Base-by-base conservation (phyloP, 257 asterid species). In the Plantago ovata region DNA sequence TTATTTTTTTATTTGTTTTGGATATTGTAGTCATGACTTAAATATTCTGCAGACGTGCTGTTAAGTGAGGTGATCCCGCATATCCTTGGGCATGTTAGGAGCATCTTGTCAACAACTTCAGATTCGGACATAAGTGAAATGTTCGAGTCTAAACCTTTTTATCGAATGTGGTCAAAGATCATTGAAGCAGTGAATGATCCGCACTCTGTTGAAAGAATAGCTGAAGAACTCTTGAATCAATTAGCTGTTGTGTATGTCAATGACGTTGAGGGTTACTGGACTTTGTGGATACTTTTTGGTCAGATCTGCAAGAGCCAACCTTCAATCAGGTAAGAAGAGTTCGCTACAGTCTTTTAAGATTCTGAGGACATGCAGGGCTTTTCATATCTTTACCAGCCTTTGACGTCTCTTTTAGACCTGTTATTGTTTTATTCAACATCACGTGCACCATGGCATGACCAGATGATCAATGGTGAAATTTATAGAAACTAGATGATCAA, bases 211-310 rank as follows among this genome's bases (percentile, higher is more conserved):
- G 97, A 89, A 83, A 84, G 91, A 75, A 75, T 93, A 68, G 84
- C 95, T 52, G 98, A 89, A 78, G 95, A 77, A 60, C 81, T 89
- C 58, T 75, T 93, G 81, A 79, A 68, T 65, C 91, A 86, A 61
- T 66, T 93, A 69, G 87, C 94, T 41, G 68, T 68, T 55, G 82
- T 72, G 70, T 71, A 78, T 75, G 80, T 72, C 20, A 75, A 60
- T 49, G 91, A 79, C 62, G 75, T 69, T 43, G 97, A 93, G 81
- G 94, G 89, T 65, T 78, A 89, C 81, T 93, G 97, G 97, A 79
- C 77, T 73, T 75, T 93, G 76, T 84, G 93, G 91, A 58, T 84
- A 59, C 79, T 89, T 48, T 88, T 86, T 78, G 77, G 85, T 58
- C 83, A 63, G 56, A 67, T 80, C 60, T 79, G 48, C 62, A 60